Conservation (phyloP, 495 filamentous ascomycete genomes). For the Bacidia rubella region DNA sequence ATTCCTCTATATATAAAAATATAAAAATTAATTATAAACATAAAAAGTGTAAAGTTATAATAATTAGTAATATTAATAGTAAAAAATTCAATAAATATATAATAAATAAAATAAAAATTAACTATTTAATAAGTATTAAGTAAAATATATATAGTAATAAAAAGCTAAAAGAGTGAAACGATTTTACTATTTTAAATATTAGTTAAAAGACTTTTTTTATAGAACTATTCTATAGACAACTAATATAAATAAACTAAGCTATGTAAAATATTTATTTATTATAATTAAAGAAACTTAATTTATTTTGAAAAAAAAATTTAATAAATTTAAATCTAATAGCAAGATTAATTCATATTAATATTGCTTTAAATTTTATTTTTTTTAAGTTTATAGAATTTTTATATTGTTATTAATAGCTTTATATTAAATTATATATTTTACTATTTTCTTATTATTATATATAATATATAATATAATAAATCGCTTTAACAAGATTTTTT, state of each 20-base stretch:
- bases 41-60: too few species aligned
- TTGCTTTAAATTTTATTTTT: too few species aligned
- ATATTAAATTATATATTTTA: too few species aligned
- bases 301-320: neutral
- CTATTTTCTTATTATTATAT: too few species aligned
- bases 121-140: too few species aligned
- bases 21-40: neutral
- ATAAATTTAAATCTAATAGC: neutral
- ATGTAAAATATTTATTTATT: neutral
- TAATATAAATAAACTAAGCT: neutral
- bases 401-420: conserved; percentile 1
- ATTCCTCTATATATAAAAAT: neutral
- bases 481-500: neutral
- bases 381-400: too few species aligned
- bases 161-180: too few species aligned
- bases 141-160: too few species aligned
- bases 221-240: neutral
- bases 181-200: neutral
- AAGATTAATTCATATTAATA: neutral
- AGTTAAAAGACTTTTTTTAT: neutral
- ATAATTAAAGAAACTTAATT: neutral
- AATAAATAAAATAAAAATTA: too few species aligned
- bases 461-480: neutral
- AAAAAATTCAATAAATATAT: too few species aligned
- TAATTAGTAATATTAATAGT: too few species aligned